Evolutionary conservation across 2,329 filamentous ascomycete genomes (phyloP), one percentile per base, ranked within the genome.

Genomic region (Talaromyces sp.): DNA sequence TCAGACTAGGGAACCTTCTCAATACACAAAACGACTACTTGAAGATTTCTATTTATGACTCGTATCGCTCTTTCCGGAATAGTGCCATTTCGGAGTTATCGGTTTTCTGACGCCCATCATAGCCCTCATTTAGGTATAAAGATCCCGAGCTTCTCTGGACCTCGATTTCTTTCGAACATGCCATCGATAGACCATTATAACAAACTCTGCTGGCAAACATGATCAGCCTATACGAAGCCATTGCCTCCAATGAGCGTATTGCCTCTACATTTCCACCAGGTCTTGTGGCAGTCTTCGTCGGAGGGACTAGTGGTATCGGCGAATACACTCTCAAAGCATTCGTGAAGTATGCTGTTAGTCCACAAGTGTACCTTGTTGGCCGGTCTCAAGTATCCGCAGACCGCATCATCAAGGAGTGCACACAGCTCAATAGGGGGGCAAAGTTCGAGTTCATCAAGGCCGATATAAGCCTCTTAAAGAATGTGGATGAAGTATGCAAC

Each of bases 261-360:
- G 19, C 45, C 11, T 31, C 57, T 39, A 27, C 57, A 13, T 39
- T 61, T 6, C 47, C 37, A 15, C n/a, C 63, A 4, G 45, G 54
- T 8, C 54, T 52, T 19, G 57, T 64, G 10, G 62, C 57, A 9
- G 57, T 65, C 19, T 65, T 56, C 15, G 31, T 65, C 19, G 83
- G 84, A 52, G 84, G 80, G 45, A 87, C 84, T 1, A 79, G 79
- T 31, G 85, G 84, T 25, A 84, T 86, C 61, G 83, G 83, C 11
- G 78, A 84, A 68, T 71, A 77, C 9, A 80, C 83, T 0, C 72
- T 85, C 31, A 81, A 79, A 63, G 71, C 77, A n/a, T 81, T 86
- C 57, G 76, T 79, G 19, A 77, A 79, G 49, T 69, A 79, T 41
- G 43, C 56, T 7, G 61, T 67, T 1, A 72, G 70, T 0, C 83